Evolutionary conservation across 2,329 filamentous ascomycete genomes (phyloP), one percentile per base, ranked within the genome.

Genomic region (Lachnellula suecica): DNA sequence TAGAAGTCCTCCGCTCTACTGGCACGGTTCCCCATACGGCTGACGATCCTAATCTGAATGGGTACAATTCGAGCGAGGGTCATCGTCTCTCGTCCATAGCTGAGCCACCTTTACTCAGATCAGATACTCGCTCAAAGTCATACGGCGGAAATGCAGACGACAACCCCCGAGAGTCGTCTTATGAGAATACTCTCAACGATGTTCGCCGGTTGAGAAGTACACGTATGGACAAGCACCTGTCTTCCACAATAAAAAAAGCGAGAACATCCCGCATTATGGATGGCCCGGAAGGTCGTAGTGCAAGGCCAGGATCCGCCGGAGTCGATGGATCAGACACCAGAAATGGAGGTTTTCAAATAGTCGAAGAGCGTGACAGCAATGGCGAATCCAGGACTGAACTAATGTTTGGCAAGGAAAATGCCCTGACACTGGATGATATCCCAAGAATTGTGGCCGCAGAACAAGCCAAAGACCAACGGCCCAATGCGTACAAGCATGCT

Each of bases 161-260:
- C 46, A 75, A 75, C 27, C 79, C 83, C 54, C 79, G 80, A 54
- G 81, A 84, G 59, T 90, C 88, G 47, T 91, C 89, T 24, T 94
- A 97, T 68, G 93, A 97, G 74, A 95, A 92, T 72, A 96, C 93
- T 43, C 85, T 99, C 61, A 95, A 94, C 60, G 94, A 99, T 71
- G 94, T 99, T 67, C 87, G 91, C 64, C 83, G 94, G 57, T 74
- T 99, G 53, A 85, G 93, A 59, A 97, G 94, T 56, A 97, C 93
- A 20, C 86, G 94, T 25, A 87, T 97, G 67, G 93, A 99, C 66
- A 93, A 95, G 66, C 91, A 96, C 64, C 75, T 99, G 40, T 97
- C 93, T 31, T 95, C 91, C 20, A 97, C 91, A 46, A 91, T 93
- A 69, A 89, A 89, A 68, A 94, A 92, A 64, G 90, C 93, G 44